Evolutionary conservation across 140 eudicot genomes (phyloP).

Genomic region (Erigeron philadelphicus): DNA sequence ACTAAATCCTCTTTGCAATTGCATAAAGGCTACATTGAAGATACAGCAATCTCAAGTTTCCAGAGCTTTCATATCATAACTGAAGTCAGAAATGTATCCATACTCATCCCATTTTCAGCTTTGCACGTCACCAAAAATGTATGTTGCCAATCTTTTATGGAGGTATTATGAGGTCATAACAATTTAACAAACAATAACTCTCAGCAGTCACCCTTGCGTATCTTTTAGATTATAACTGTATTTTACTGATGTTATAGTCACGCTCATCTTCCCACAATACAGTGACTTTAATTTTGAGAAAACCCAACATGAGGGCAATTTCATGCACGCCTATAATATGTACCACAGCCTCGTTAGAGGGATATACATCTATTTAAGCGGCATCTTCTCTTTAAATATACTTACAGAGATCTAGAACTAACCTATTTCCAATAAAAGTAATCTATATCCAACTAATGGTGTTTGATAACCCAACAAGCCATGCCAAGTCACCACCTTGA

Average conservation of each 20-base stretch:
- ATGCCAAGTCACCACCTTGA: conserved; percentile 15
- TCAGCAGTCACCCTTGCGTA: neutral
- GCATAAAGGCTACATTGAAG: too few species aligned
- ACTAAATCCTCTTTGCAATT: too few species aligned
- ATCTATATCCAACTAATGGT: conserved; percentile 4
- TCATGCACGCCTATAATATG: neutral
- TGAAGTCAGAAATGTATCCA: too few species aligned
- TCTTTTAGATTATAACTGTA: neutral
- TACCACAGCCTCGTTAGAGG: conserved; percentile 4
- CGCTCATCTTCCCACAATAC: neutral
- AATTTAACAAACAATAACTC: too few species aligned
- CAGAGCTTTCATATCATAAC: too few species aligned
- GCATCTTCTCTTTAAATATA: neutral
- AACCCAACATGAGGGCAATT: neutral
- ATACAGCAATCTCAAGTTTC: too few species aligned
- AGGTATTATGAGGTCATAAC: too few species aligned
- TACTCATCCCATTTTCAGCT: too few species aligned
- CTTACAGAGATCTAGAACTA: conserved; percentile 6
- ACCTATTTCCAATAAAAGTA: neutral
- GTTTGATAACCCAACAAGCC: conserved; percentile 14
- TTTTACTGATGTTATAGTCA: neutral
- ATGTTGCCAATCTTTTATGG: too few species aligned
- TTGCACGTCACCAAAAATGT: too few species aligned
- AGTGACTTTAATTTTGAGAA: neutral
- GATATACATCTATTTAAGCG: neutral